Evolutionary conservation across 75 land plant genomes (phyloP).

Genomic region (Larix kaempferi): DNA sequence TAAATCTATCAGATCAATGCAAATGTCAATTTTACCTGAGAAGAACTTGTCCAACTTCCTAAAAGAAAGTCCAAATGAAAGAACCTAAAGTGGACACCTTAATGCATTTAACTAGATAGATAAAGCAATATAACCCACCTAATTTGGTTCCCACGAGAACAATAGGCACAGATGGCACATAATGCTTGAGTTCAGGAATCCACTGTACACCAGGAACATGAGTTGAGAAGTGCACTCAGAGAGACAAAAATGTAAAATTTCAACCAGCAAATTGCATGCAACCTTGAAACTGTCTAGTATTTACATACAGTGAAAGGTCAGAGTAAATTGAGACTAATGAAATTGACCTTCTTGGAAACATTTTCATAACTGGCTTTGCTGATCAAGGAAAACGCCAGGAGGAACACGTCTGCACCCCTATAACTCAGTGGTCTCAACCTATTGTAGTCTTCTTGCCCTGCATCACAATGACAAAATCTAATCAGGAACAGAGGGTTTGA

Average conservation of each 20-base stretch:
- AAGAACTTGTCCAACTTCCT: neutral
- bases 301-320: too few species aligned
- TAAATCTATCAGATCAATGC: neutral
- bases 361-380: conserved; percentile 72
- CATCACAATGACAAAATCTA: neutral
- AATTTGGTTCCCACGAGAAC: conserved; percentile 90
- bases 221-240: too few species aligned
- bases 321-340: neutral
- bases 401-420: conserved; percentile 58
- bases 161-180: conserved; percentile 81
- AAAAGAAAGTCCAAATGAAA: neutral
- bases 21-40: neutral
- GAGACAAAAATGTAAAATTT: too few species aligned
- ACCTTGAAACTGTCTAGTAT: too few species aligned
- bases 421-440: conserved; percentile 50
- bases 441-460: conserved; percentile 57
- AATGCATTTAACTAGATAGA: neutral
- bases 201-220: conserved; percentile 37
- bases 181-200: conserved; percentile 87
- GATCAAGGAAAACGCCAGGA: conserved; percentile 56
- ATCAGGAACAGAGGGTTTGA: neutral
- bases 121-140: neutral
- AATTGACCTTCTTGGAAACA: conserved; percentile 50
- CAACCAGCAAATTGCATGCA: too few species aligned
- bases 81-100: neutral